A percentile compares a stretch with the other conserved stretches of the same genome.
phyloP scores from a whole-genome alignment of 208 protist species.

The Borovskyia barvae region DNA sequence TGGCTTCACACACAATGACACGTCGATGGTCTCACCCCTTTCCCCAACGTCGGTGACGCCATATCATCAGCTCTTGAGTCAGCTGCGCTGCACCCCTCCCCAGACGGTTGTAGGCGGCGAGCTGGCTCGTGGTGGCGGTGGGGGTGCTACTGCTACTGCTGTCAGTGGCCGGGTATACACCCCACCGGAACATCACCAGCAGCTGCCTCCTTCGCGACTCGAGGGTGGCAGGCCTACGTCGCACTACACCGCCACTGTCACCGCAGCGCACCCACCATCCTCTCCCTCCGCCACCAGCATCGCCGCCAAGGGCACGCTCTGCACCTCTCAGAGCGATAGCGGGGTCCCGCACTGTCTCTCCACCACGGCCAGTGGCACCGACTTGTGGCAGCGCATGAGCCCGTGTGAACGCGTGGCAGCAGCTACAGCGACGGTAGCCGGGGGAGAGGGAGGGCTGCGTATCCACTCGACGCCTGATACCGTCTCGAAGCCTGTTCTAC shows the following conservation, averaged over 20 bases:
- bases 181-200: neutral
- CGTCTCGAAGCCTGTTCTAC: slow-evolving; percentile 15
- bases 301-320: neutral
- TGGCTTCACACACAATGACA: neutral
- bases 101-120: no score
- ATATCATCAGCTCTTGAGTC: slow-evolving; percentile 27
- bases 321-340: neutral
- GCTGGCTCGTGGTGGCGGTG: neutral
- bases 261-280: neutral
- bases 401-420: slow-evolving; percentile 10
- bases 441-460: no score
- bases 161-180: neutral
- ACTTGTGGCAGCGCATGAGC: slow-evolving; percentile 19
- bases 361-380: slow-evolving; percentile 1
- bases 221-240: neutral
- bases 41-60: slow-evolving; percentile 11
- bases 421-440: slow-evolving; percentile 4
- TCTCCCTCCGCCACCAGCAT: neutral
- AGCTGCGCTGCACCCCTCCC: slow-evolving; percentile 19
- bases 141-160: neutral
- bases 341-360: neutral
- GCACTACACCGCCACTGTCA: slow-evolving; percentile 16
- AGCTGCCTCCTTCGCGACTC: neutral
- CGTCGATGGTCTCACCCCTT: slow-evolving; percentile 10
- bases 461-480: slow-evolving; percentile 20